Evolutionary conservation across 2,329 filamentous ascomycete genomes (phyloP).

Genomic region (Fusarium penzigii): DNA sequence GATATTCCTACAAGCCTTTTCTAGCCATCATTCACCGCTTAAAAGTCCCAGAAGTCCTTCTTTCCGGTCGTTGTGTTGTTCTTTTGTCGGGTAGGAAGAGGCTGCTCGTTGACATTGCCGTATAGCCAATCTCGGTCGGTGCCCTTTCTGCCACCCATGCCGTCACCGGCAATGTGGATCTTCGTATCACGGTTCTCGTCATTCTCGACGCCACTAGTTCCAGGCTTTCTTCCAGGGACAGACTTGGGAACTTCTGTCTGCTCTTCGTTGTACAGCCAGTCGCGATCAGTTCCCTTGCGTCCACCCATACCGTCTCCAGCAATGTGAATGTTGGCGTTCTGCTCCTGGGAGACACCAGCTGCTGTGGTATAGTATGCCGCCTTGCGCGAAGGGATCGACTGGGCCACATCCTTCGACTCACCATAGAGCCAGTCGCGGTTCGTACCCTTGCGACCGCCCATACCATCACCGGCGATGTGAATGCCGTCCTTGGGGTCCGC

Average conservation of each 20-base stretch:
- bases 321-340: slow-evolving; percentile 39
- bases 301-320: slow-evolving; percentile 67
- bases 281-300: slow-evolving; percentile 50
- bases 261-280: slow-evolving; percentile 59
- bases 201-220: slow-evolving; percentile 5
- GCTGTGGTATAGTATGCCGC: slow-evolving; percentile 8
- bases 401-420: slow-evolving; percentile 32
- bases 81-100: slow-evolving; percentile 40
- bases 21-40: slow-evolving; percentile 19
- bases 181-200: slow-evolving; percentile 15
- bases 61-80: slow-evolving; percentile 33
- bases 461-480: slow-evolving; percentile 62
- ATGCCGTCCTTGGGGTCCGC: slow-evolving; percentile 14
- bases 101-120: slow-evolving; percentile 45
- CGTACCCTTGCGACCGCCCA: slow-evolving; percentile 61
- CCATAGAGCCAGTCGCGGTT: slow-evolving; percentile 59
- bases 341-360: slow-evolving; percentile 14
- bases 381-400: slow-evolving; percentile 20
- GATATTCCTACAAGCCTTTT: slow-evolving; percentile 1
- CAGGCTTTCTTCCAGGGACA: slow-evolving; percentile 38
- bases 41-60: slow-evolving; percentile 52
- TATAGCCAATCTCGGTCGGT: slow-evolving; percentile 58
- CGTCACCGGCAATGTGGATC: slow-evolving; percentile 56
- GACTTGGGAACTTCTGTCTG: slow-evolving; percentile 35
- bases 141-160: slow-evolving; percentile 64